Evolutionary conservation across 257 asterid genomes (phyloP).

Genomic region (Nicotiana paniculata): DNA sequence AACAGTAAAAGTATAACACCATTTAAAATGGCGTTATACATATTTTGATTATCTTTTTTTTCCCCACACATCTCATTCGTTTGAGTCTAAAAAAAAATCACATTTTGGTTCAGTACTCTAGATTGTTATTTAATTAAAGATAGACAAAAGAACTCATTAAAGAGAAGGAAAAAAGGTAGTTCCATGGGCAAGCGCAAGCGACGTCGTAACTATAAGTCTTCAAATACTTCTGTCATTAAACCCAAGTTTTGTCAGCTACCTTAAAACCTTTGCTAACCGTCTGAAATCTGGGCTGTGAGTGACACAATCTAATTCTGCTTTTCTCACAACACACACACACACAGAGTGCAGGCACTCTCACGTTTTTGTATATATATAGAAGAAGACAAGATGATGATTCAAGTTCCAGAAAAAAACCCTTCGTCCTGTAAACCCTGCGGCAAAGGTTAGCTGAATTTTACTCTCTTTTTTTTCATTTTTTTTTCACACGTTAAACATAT

Average conservation of each 20-base stretch:
- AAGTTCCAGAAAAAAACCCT: background rate
- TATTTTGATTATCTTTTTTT: too few species aligned
- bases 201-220: background rate
- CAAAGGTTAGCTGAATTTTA: background rate
- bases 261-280: background rate
- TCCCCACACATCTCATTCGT: too few species aligned
- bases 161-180: background rate
- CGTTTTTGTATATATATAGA: background rate
- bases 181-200: background rate
- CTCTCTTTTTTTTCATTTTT: background rate
- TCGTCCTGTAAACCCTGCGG: background rate
- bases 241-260: background rate
- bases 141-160: too few species aligned
- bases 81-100: too few species aligned
- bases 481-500: background rate
- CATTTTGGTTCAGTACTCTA: too few species aligned
- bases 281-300: background rate
- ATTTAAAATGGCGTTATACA: too few species aligned
- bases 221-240: background rate
- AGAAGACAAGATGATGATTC: background rate
- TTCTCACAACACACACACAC: background rate
- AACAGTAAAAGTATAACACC: too few species aligned
- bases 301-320: background rate
- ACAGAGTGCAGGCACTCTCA: background rate
- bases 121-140: too few species aligned